These are phyloP conservation scores for Chalaropsis ovoidea DNA, from an alignment of 2,329 filamentous ascomycete species.

Conservation along the genomic window DNA sequence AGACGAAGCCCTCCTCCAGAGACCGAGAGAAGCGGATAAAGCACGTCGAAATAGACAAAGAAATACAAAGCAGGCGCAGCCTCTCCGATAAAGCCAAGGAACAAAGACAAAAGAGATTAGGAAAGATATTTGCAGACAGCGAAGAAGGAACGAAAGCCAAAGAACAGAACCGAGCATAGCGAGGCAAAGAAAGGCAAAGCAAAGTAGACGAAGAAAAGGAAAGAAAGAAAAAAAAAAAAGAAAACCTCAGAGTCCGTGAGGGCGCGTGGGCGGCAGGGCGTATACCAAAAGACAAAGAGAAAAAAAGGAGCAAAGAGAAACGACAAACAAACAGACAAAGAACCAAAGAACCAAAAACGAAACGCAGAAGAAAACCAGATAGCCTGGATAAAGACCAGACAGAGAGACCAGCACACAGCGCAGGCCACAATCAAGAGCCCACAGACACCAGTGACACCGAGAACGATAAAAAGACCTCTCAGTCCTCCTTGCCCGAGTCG, in stretches of 20 bases:
- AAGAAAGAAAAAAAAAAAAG: conserved; percentile 12
- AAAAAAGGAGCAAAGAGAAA: neutral
- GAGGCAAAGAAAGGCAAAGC: neutral
- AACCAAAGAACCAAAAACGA: neutral
- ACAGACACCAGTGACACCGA: neutral
- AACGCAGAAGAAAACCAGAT: neutral
- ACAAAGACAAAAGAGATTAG: conserved; percentile 7
- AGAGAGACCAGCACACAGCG: neutral
- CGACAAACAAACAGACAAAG: neutral
- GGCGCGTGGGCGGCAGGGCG: conserved; percentile 14
- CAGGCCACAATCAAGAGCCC: neutral
- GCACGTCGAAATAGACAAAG: neutral
- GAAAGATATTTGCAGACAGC: neutral
- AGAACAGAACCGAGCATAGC: neutral
- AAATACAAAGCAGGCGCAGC: neutral
- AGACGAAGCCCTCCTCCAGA: neutral
- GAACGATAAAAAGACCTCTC: neutral
- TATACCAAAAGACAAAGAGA: conserved; percentile 13
- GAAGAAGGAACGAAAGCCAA: neutral
- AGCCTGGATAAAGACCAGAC: too few species aligned
- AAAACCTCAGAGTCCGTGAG: conserved; percentile 14
- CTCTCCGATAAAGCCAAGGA: neutral
- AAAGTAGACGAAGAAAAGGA: conserved; percentile 10
- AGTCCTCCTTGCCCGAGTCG: conserved; percentile 26
- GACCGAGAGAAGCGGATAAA: neutral